Evolutionary conservation across 2,329 filamentous ascomycete species (phyloP).

Genomic region (Ophiostoma ips): DNA sequence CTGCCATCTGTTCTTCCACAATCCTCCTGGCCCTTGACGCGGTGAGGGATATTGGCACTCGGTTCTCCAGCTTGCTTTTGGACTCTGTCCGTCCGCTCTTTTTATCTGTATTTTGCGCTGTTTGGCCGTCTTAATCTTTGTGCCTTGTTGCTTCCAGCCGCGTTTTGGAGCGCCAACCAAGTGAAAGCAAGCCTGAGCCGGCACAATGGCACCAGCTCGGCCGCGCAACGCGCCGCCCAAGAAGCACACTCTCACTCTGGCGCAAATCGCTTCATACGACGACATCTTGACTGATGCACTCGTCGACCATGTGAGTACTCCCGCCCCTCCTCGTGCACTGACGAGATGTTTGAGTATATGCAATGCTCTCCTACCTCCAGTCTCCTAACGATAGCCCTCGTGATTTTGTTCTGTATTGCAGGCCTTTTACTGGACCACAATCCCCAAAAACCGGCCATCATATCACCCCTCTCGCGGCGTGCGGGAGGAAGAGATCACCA

Average conservation of each 20-base stretch:
- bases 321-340: too few species aligned
- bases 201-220: constrained; percentile 10
- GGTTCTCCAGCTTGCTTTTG: neutral
- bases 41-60: too few species aligned
- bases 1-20: neutral
- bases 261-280: constrained; percentile 83
- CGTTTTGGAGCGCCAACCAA: neutral
- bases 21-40: neutral
- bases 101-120: neutral
- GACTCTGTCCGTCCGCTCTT: neutral
- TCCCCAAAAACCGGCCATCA: constrained; percentile 82
- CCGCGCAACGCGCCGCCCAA: constrained; percentile 24
- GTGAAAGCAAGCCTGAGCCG: neutral
- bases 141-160: neutral
- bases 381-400: too few species aligned
- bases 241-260: constrained; percentile 66
- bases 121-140: neutral
- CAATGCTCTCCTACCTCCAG: too few species aligned
- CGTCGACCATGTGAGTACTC: constrained; percentile 67
- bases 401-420: constrained; percentile 22
- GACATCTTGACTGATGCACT: constrained; percentile 91
- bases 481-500: constrained; percentile 46
- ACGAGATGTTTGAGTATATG: neutral
- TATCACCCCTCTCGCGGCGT: constrained; percentile 77
- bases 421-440: constrained; percentile 93